Conservation (phyloP, 1,284 basidiomycete genomes). For the Trichosporon faecale region DNA sequence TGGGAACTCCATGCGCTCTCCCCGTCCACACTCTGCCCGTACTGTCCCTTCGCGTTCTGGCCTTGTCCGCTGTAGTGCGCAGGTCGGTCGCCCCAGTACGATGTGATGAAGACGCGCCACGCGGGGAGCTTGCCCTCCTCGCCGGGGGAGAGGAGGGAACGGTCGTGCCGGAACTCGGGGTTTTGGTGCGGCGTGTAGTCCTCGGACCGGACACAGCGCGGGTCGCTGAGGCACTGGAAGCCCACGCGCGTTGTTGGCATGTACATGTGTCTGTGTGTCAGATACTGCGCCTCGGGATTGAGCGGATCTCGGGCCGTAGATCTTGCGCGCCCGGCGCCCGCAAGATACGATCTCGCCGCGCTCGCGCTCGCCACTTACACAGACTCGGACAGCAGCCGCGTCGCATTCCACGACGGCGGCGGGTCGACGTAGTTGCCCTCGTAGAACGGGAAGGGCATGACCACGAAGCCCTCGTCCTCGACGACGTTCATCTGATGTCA, state of each 20-base stretch:
- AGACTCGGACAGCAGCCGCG: not conserved
- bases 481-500: not conserved
- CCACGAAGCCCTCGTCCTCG: conserved; percentile 1
- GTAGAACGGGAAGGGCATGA: not conserved
- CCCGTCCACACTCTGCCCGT: conserved; percentile 32
- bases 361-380: not conserved
- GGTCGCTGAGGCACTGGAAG: conserved; percentile 43
- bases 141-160: conserved; percentile 28
- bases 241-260: conserved; percentile 25
- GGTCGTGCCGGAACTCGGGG: conserved; percentile 27
- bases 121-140: conserved; percentile 42
- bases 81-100: conserved; percentile 18
- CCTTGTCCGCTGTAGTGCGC: conserved; percentile 25
- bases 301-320: too few relatives aligned
- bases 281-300: not conserved
- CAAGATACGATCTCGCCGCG: not conserved
- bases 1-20: conserved; percentile 37
- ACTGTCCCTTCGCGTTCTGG: conserved; percentile 20
- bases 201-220: conserved; percentile 41
- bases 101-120: conserved; percentile 36
- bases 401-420: conserved; percentile 7
- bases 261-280: conserved; percentile 8
- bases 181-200: conserved; percentile 36
- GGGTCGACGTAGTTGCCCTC: not conserved
- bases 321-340: too few relatives aligned